Evolutionary conservation across 164 flowering plant genomes (phyloP), one percentile per base, ranked within the genome.

Genomic region (Malania oleifera): DNA sequence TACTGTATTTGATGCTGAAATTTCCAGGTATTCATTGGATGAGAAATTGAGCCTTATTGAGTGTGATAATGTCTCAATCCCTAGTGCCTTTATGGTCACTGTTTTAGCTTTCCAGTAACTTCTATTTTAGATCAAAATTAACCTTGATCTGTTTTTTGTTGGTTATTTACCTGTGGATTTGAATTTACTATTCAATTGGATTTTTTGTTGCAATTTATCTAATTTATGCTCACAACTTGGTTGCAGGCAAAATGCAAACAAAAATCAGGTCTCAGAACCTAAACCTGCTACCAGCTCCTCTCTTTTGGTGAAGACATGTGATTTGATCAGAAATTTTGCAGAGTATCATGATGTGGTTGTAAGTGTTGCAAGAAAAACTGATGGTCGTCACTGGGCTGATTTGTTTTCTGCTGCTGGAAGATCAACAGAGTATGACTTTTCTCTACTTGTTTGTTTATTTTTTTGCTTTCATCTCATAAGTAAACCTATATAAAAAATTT

Each of bases 301-400:
- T 51, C 93, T 95, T 68, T 71, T 95, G 82, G 86, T 82, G 65
- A 91, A 95, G 70, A 81, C 97, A 23, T 95, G 97, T 73, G 90
- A 86, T 70, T 72, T 95, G 65, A 81, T 95, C 35, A 78, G 80
- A 69, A 88, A 85, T 31, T 95, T 95, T 64, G 84, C 95, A 0
- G 97, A 95, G 68, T 95, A 91, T 63, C 81, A 75, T 64, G 95
- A 95, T 73, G 97, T 95, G 39, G 97, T 95, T 59, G 97, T 95
- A 51, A 86, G 96, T 75, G 99, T 95, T 51, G 97, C 99, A 59
- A 85, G 99, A 76, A 95, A 91, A 77, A 95, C 99, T 63, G 99
- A 95, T 84, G 97, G 93, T 53, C 77, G 97, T 54, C 99, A 95
- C 62, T 95, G 99, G 99, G 92, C 91, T 34, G 87, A 91, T 77